Evolutionary conservation across 768 basidiomycete species (phyloP), one percentile per base, ranked within the genome.

Genomic region (Calvatia gigantea): DNA sequence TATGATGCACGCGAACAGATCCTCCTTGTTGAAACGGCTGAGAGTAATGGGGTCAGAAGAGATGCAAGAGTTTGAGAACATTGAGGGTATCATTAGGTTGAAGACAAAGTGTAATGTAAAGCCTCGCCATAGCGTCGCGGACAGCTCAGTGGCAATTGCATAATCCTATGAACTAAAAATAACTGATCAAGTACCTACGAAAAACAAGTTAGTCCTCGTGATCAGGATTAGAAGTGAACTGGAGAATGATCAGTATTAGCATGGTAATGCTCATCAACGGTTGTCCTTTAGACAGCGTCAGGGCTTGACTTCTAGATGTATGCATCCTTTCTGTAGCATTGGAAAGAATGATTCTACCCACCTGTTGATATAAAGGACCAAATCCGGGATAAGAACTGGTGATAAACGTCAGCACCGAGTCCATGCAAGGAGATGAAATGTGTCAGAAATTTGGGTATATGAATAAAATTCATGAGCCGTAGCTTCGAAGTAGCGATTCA

Each of bases 381-480:
- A 60, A 58, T 58, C 59, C 49, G 46, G 44, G 51, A 39, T 29
- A 47, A 43, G 32, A 62, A 43, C 64, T 60, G 53, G 59, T 9
- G 33, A 42, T 49, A 35, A 57, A 39, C 49, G 58, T 43, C 51
- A 54, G 41, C 25, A 46, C 28, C 15, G 7, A 25, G 28, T 21
- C 42, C 8, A 45, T n/a, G 43, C 38, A 55, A 57, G 32, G 37
- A 54, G 37, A 58, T 48, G 47, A 62, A 61, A 67, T 70, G 62
- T 74, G 78, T 91, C 89, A 75, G 90, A 91, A 91, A 92, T 91
- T 92, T 91, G 89, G 90, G 89, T 92, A 91, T 92, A 81, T 67
- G 75, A 76, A 73, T 61, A 68, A 72, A 68, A 69, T 73, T 91
- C 89, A 90, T 79, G 21, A 85, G 81, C 87, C 72, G 59, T 59